Conservation (phyloP, 176 grass and related monocot genomes). For the Oryza glaberrima region DNA sequence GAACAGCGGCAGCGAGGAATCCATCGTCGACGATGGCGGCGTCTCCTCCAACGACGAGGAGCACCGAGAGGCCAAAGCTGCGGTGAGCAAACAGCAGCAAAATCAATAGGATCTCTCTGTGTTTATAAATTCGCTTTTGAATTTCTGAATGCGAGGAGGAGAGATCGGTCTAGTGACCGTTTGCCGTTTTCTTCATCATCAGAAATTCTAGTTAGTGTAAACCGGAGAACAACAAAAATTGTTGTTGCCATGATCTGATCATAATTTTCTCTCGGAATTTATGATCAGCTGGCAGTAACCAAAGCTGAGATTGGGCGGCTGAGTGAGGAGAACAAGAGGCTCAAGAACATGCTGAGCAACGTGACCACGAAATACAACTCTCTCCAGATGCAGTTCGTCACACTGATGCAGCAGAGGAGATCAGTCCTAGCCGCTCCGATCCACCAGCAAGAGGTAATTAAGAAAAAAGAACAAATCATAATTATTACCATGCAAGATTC, state of each 20-base stretch:
- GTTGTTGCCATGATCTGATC: background rate
- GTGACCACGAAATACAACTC: constrained; percentile 56
- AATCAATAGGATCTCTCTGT: background rate
- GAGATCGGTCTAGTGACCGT: too few species aligned
- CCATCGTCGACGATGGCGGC: constrained; percentile 65
- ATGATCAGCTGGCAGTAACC: constrained; percentile 54
- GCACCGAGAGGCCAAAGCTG: constrained; percentile 46
- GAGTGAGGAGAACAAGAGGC: constrained; percentile 76
- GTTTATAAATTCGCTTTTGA: too few species aligned
- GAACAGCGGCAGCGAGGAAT: constrained; percentile 82
- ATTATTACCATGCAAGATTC: background rate
- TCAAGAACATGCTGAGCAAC: constrained; percentile 48
- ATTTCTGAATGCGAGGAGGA: too few species aligned
- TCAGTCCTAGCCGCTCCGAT: background rate
- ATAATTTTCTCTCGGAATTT: too few species aligned
- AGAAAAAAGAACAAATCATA: background rate
- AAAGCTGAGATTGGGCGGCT: constrained; percentile 63
- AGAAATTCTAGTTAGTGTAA: too few species aligned
- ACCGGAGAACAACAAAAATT: too few species aligned
- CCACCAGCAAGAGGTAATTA: constrained; percentile 36
- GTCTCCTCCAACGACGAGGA: constrained; percentile 43
- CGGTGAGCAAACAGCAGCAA: constrained; percentile 44
- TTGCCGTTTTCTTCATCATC: too few species aligned
- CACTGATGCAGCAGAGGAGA: constrained; percentile 55
- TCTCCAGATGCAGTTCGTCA: constrained; percentile 54